Conservation (phyloP, 169 alveolate genomes). For the Plasmodium blacklocki region DNA sequence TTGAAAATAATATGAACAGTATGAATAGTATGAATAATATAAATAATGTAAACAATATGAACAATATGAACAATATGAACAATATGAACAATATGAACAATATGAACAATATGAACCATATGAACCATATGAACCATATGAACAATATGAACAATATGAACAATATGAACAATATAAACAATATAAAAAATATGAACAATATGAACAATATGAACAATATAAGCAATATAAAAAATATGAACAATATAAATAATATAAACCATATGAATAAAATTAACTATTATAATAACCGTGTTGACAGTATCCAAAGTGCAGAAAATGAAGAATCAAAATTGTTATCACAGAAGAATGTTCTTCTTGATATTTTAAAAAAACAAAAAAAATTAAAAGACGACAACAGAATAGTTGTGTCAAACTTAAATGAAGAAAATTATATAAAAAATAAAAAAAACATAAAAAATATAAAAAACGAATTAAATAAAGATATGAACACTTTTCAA, state of each 20-base stretch:
- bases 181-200: neutral
- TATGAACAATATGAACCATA: too few relatives aligned
- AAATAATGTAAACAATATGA: neutral
- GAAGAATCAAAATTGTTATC: neutral
- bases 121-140: too few relatives aligned
- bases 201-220: neutral
- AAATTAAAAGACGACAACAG: slow-evolving; percentile 3
- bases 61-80: neutral
- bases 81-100: too few relatives aligned
- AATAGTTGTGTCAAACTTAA: neutral
- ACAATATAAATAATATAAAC: too few relatives aligned
- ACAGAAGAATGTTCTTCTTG: slow-evolving; percentile 11
- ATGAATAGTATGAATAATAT: neutral
- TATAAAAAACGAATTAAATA: neutral
- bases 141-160: neutral
- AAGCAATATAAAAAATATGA: too few relatives aligned
- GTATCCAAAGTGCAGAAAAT: neutral
- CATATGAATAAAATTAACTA: too few relatives aligned
- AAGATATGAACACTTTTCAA: slow-evolving; percentile 53
- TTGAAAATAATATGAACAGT: neutral
- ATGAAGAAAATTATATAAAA: slow-evolving; percentile 15
- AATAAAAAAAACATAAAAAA: slow-evolving; percentile 6
- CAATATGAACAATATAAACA: neutral
- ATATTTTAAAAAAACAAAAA: slow-evolving; percentile 21
- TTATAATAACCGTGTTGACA: too few relatives aligned